A percentile compares a stretch with the other conserved stretches of the same genome.
These are phyloP conservation scores for Phaeosphaeriaceae sp. DNA, from an alignment of 2,329 filamentous ascomycete species.

Conservation along the genomic window DNA sequence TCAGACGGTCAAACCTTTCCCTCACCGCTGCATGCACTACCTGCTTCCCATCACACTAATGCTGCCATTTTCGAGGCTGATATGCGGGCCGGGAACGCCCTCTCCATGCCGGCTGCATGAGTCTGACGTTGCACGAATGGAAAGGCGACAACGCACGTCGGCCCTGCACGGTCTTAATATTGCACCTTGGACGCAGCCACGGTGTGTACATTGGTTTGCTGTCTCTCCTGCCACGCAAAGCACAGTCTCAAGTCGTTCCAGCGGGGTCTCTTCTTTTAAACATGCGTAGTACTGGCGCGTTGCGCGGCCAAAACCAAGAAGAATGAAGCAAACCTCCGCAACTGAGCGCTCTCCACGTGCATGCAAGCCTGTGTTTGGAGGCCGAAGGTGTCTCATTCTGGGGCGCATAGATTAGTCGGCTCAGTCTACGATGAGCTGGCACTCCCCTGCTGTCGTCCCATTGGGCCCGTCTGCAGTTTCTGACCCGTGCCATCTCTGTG, in stretches of 20 bases:
- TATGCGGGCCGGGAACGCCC: conserved; percentile 28
- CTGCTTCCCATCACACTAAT: conserved; percentile 1
- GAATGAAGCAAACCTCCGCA: conserved; percentile 21
- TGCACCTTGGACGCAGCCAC: conserved; percentile 25
- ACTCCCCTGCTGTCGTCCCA: conserved; percentile 35
- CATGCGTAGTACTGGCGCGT: conserved; percentile 15
- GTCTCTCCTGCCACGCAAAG: conserved; percentile 13
- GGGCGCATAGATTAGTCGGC: conserved; percentile 43
- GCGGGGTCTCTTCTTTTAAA: conserved; percentile 19
- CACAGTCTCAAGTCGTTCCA: conserved; percentile 7
- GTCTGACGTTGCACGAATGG: conserved; percentile 38
- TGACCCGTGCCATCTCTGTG: conserved; percentile 39
- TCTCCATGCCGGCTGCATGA: conserved; percentile 13
- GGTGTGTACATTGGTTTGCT: conserved; percentile 28
- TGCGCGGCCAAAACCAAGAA: conserved; percentile 23
- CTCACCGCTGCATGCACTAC: conserved; percentile 11
- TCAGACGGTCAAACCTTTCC: not conserved
- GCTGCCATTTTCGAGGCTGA: conserved; percentile 22
- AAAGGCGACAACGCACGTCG: conserved; percentile 38
- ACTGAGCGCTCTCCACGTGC: conserved; percentile 31
- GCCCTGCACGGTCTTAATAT: conserved; percentile 36
- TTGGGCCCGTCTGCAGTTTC: conserved; percentile 36
- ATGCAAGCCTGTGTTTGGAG: conserved; percentile 28
- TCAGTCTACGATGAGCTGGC: conserved; percentile 40
- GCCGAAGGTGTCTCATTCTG: conserved; percentile 33